Evolutionary conservation across 2,329 filamentous ascomycete genomes (phyloP).

Genomic region (Fusarium sambucinum): DNA sequence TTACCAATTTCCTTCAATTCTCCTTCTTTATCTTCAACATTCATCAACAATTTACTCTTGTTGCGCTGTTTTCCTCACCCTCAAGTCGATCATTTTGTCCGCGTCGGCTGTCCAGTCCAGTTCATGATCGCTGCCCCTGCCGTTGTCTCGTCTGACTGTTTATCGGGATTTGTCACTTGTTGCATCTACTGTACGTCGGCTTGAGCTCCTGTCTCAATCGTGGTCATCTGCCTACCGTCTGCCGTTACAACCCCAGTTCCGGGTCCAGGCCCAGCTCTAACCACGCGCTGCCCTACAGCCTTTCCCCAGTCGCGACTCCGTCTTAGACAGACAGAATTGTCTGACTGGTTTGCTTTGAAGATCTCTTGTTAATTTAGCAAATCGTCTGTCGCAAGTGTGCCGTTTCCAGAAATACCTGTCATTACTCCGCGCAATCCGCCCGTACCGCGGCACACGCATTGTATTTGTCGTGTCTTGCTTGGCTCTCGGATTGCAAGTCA

Average conservation of each 20-base stretch:
- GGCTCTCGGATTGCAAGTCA: constrained; percentile 33
- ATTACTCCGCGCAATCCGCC: constrained; percentile 34
- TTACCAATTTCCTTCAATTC: constrained; percentile 11
- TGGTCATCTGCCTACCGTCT: constrained; percentile 38
- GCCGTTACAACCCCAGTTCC: constrained; percentile 29
- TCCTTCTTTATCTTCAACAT: constrained; percentile 25
- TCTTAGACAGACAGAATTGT: constrained; percentile 15
- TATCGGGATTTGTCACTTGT: constrained; percentile 34
- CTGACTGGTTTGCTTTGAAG: constrained; percentile 20
- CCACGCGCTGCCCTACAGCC: constrained; percentile 37
- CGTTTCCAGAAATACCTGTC: constrained; percentile 21
- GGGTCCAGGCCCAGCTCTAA: constrained; percentile 17
- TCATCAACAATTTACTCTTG: constrained; percentile 6
- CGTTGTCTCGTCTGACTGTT: constrained; percentile 39
- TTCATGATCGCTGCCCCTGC: constrained; percentile 25
- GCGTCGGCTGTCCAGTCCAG: constrained; percentile 18
- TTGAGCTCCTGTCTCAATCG: constrained; percentile 41
- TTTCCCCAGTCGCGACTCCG: constrained; percentile 33
- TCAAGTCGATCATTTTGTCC: constrained; percentile 43
- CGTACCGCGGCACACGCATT: constrained; percentile 33
- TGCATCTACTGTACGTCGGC: constrained; percentile 18
- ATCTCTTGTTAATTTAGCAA: constrained; percentile 21
- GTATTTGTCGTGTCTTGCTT: constrained; percentile 11
- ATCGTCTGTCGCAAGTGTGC: constrained; percentile 15
- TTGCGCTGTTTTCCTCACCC: constrained; percentile 28